Evolutionary conservation across 768 basidiomycete genomes (phyloP).

Genomic region (Pulveroboletus sp.): DNA sequence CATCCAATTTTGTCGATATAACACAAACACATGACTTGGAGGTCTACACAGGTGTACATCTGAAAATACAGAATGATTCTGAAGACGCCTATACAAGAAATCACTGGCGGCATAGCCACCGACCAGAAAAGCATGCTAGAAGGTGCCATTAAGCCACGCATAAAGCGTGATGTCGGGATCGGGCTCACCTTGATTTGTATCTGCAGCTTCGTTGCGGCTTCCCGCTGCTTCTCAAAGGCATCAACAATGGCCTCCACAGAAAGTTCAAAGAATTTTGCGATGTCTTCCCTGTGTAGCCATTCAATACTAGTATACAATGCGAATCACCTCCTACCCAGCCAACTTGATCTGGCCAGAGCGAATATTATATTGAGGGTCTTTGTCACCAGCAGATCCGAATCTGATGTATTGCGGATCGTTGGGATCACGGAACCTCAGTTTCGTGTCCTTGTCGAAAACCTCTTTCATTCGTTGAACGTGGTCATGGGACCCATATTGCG

Average conservation of each 20-base stretch:
- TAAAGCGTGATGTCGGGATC: neutral
- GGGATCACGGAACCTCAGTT: slow-evolving; percentile 38
- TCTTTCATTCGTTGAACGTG: slow-evolving; percentile 32
- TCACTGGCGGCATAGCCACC: slow-evolving; percentile 51
- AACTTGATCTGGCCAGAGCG: slow-evolving; percentile 37
- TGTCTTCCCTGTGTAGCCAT: slow-evolving; percentile 25
- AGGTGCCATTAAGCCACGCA: neutral
- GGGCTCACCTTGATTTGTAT: slow-evolving; percentile 26
- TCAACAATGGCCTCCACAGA: slow-evolving; percentile 36
- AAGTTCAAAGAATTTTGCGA: slow-evolving; percentile 42
- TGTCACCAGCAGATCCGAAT: slow-evolving; percentile 36
- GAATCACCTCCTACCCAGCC: slow-evolving; percentile 28
- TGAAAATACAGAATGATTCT: slow-evolving; percentile 20
- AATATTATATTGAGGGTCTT: slow-evolving; percentile 33
- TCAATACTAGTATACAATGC: neutral
- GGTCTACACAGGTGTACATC: slow-evolving; percentile 44
- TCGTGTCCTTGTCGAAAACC: slow-evolving; percentile 35
- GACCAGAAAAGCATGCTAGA: slow-evolving; percentile 43
- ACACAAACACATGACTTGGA: slow-evolving; percentile 44
- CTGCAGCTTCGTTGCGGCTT: slow-evolving; percentile 11
- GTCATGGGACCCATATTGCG: slow-evolving; percentile 26
- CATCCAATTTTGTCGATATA: neutral
- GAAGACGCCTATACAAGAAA: slow-evolving; percentile 43
- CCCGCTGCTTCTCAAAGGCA: slow-evolving; percentile 32
- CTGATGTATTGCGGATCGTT: slow-evolving; percentile 34